Evolutionary conservation across 345 rosid species (phyloP).

Genomic region (Angophora floribunda): DNA sequence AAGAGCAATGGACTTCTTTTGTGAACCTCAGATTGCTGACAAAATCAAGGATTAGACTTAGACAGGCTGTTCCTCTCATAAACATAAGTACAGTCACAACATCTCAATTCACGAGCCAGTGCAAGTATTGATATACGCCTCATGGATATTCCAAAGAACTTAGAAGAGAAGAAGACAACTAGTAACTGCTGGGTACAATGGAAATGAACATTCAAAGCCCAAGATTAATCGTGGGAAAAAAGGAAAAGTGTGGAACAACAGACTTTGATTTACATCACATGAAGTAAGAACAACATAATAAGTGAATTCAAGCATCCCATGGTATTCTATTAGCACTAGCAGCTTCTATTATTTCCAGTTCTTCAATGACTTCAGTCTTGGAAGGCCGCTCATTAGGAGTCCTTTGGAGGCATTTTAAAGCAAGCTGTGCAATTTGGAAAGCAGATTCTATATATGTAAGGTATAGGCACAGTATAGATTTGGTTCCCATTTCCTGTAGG

Average conservation of each 20-base stretch:
- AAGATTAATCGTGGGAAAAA: not conserved
- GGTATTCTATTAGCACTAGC: not conserved
- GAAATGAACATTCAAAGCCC: not conserved
- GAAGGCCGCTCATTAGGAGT: not conserved
- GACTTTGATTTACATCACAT: not conserved
- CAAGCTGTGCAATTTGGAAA: not conserved
- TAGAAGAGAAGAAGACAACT: no score
- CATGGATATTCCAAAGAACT: no score
- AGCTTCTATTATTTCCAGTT: not conserved
- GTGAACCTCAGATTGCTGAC: no score
- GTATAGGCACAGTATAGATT: not conserved
- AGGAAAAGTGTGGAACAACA: not conserved
- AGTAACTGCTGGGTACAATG: not conserved
- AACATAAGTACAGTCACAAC: not conserved
- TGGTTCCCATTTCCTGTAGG: not conserved
- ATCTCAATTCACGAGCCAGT: no score
- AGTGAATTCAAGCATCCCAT: not conserved
- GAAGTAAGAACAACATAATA: not conserved
- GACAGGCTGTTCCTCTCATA: no score
- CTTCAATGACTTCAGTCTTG: not conserved
- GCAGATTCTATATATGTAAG: not conserved
- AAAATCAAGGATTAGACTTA: no score
- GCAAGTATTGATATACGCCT: no score
- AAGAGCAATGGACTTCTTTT: no score
- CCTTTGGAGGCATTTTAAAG: not conserved